Evolutionary conservation across 1,284 basidiomycete genomes (phyloP).

Genomic region (Marasmius fiardii): DNA sequence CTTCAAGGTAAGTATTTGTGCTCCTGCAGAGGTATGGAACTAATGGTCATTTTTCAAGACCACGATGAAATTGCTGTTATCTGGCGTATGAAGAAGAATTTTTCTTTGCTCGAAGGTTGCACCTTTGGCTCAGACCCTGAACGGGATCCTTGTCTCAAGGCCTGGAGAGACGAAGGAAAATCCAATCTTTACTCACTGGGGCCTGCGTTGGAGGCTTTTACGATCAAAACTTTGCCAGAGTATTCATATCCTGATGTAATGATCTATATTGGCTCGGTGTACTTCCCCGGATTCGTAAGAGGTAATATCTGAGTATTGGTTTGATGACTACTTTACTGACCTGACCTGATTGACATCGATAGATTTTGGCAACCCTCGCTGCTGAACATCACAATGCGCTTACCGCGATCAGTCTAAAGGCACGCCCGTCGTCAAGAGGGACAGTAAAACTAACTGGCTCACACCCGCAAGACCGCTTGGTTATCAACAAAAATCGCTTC

Average conservation of each 20-base stretch:
- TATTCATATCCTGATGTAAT: conserved; percentile 23
- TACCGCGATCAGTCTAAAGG: conserved; percentile 24
- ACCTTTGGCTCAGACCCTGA: background rate
- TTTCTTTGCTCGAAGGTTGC: conserved; percentile 20
- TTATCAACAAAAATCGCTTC: conserved; percentile 27
- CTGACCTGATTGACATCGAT: too few species aligned
- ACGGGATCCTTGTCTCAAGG: background rate
- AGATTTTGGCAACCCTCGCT: too few species aligned
- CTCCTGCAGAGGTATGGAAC: too few species aligned
- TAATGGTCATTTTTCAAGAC: conserved; percentile 16
- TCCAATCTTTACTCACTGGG: conserved; percentile 24
- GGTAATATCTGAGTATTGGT: conserved; percentile 17
- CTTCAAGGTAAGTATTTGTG: conserved; percentile 23
- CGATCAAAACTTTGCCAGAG: conserved; percentile 17
- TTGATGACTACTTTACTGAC: too few species aligned
- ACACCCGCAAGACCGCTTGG: conserved; percentile 26
- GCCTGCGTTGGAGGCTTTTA: conserved; percentile 17
- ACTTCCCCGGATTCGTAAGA: conserved; percentile 25
- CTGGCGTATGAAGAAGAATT: conserved; percentile 25
- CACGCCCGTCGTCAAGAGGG: conserved; percentile 25
- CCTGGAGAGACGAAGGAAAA: conserved; percentile 15
- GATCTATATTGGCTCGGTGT: conserved; percentile 22
- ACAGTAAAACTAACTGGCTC: conserved; percentile 25
- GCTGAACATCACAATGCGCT: conserved; percentile 19
- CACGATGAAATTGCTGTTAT: conserved; percentile 28